phyloP scores from a whole-genome alignment of 352 stramenopile species.

The Aphanomyces cochlioides region DNA sequence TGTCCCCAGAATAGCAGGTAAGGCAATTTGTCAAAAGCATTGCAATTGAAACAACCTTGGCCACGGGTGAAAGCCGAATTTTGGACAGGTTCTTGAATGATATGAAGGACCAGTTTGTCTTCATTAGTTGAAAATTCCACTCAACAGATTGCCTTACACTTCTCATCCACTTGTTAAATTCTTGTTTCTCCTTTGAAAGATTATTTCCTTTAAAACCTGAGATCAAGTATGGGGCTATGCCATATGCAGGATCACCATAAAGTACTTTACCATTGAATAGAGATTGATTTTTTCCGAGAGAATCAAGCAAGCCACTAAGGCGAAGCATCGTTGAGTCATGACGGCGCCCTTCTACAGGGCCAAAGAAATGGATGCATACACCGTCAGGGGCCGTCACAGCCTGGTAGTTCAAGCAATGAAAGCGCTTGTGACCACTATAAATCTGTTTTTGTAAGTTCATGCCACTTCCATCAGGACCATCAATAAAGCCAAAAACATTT shows the following conservation, averaged over 20 bases:
- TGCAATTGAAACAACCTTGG: constrained; percentile 2
- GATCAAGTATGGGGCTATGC: constrained; percentile 1
- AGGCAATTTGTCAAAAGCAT: neutral
- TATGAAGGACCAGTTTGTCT: constrained; percentile 3
- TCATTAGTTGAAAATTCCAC: neutral
- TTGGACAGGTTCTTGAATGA: constrained; percentile 5
- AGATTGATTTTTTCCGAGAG: neutral
- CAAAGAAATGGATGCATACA: constrained; percentile 7
- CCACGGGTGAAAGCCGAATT: neutral
- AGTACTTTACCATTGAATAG: neutral
- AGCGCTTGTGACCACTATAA: too few relatives aligned
- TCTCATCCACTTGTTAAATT: neutral
- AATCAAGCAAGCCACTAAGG: neutral
- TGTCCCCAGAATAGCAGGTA: neutral
- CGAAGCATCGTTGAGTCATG: neutral
- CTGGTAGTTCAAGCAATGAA: too few relatives aligned
- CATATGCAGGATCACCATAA: neutral
- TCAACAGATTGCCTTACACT: neutral
- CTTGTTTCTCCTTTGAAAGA: neutral
- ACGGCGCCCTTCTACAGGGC: neutral
- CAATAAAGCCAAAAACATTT: too few relatives aligned
- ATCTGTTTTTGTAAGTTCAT: too few relatives aligned
- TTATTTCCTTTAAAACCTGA: neutral
- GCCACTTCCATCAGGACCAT: too few relatives aligned
- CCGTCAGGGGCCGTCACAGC: too few relatives aligned